Base-by-base conservation (phyloP, 768 basidiomycete species). In the Pulveroboletus frians region DNA sequence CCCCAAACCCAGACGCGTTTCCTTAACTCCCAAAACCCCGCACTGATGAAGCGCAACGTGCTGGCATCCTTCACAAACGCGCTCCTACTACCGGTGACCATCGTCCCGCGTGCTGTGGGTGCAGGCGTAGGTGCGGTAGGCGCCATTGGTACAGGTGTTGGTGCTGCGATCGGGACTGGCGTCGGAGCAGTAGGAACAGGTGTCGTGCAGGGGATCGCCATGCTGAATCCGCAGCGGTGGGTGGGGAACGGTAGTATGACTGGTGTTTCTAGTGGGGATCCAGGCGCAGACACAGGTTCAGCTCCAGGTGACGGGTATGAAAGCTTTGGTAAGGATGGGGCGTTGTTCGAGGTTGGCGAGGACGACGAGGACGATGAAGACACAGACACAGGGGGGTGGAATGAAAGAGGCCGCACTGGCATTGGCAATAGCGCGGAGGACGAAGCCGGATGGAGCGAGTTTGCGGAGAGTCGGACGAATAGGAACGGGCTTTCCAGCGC, bases 141-240 rank as follows among this genome's bases (percentile, higher is more conserved):
- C 9, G 83, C 84, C 2, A 76, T 79, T 23, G 83, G 84, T 15
- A 81, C 83, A 8, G 83, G 84, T 0, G 87, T 87, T 0, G 81
- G 86, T 7, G 56, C 43, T 18, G 69, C 61, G 10, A 83, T 87
- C 8, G 84, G 85, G 8, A 62, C 53, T 3, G 84, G 79, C 11
- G 84, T 77, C 0, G 67, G 53, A 1, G 85, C 29, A 77, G 83
- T 43, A 3, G 82, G 86, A 0, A 80, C 72, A 3, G 88, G 83
- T 8, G 88, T 91, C 3, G 90, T 83, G 3, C 85, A 85, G 49
- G 92, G 92, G 1, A 84, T 93, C 32, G 73, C 85, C 1, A 94
- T 92, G 90, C 73, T 94, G 30, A 94, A 94, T 61, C 92, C 92
- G 1, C 84, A 88, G 61, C 75, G 86, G 49, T 95, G 90, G 91